Evolutionary conservation across 1,284 basidiomycete species (phyloP).

Genomic region (Apiotrichum gamsii): DNA sequence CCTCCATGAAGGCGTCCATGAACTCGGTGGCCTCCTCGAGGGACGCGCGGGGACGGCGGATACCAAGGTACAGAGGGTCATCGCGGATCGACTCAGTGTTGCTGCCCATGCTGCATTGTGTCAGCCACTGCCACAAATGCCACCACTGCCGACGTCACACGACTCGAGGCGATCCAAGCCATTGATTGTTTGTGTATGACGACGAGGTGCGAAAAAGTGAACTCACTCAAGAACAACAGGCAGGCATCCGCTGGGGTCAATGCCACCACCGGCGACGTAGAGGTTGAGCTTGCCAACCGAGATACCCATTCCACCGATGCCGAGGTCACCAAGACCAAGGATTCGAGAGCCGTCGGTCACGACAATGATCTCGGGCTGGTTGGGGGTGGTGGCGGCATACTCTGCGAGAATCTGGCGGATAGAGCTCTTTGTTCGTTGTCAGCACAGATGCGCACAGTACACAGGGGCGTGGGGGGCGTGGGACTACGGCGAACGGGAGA

Average conservation of each 20-base stretch:
- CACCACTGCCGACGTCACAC: not conserved
- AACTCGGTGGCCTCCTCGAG: conserved; percentile 61
- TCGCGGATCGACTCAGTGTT: conserved; percentile 75
- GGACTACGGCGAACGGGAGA: too few species aligned
- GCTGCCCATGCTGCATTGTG: conserved; percentile 65
- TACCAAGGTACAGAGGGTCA: conserved; percentile 85
- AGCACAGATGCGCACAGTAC: too few species aligned
- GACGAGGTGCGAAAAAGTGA: too few species aligned
- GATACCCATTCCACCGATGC: conserved; percentile 68
- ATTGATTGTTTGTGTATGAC: too few species aligned
- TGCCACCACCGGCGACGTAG: conserved; percentile 77
- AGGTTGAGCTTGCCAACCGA: conserved; percentile 87
- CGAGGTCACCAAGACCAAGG: conserved; percentile 83
- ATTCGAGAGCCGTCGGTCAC: conserved; percentile 91
- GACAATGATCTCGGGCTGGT: conserved; percentile 72
- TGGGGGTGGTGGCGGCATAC: conserved; percentile 52
- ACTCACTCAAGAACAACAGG: conserved; percentile 62
- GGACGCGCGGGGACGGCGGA: conserved; percentile 63
- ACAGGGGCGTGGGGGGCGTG: too few species aligned
- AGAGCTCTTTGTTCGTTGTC: conserved; percentile 55
- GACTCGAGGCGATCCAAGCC: too few species aligned
- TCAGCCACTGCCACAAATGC: conserved; percentile 6
- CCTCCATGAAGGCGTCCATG: conserved; percentile 89
- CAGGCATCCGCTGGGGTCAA: conserved; percentile 74
- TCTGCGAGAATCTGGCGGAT: conserved; percentile 42